Evolutionary conservation across 805 yeast species (phyloP).

Genomic region (Suhomyces prunicola): DNA sequence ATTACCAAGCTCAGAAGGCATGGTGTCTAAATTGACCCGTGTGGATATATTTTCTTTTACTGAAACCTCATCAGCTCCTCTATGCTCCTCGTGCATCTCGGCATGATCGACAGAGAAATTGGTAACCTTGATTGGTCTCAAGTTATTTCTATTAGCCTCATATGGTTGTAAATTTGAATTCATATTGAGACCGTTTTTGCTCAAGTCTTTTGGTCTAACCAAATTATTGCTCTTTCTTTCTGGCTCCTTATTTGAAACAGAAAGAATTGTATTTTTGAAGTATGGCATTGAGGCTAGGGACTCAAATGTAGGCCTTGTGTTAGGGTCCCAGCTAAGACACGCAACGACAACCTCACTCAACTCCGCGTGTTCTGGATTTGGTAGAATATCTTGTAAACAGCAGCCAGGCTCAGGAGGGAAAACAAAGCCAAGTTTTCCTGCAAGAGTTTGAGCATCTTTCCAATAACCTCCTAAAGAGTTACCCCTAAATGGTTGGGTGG

Average conservation of each 20-base stretch:
- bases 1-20: slow-evolving; percentile 1
- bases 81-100: not conserved
- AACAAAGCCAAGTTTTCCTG: slow-evolving; percentile 51
- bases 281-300: slow-evolving; percentile 49
- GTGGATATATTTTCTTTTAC: slow-evolving; percentile 3
- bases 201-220: not conserved
- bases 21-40: not conserved
- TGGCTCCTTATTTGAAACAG: slow-evolving; percentile 15
- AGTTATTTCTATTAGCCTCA: not conserved
- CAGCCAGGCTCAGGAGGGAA: slow-evolving; percentile 57
- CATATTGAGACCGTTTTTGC: not conserved
- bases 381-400: slow-evolving; percentile 43
- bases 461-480: slow-evolving; percentile 62
- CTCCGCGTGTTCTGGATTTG: slow-evolving; percentile 41
- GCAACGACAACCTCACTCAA: slow-evolving; percentile 41
- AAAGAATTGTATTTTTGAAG: slow-evolving; percentile 43
- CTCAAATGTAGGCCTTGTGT: slow-evolving; percentile 52
- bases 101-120: not conserved
- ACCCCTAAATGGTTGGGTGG: slow-evolving; percentile 25
- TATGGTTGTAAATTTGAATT: not conserved
- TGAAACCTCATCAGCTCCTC: not conserved
- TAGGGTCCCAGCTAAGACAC: slow-evolving; percentile 79
- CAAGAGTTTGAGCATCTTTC: slow-evolving; percentile 58
- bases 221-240: slow-evolving; percentile 7
- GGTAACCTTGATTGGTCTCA: not conserved